Percentiles rank a stretch among this genome's conserved stretches.
Conservation (phyloP, 441 rosid genomes). For the Melastoma candidum region DNA sequence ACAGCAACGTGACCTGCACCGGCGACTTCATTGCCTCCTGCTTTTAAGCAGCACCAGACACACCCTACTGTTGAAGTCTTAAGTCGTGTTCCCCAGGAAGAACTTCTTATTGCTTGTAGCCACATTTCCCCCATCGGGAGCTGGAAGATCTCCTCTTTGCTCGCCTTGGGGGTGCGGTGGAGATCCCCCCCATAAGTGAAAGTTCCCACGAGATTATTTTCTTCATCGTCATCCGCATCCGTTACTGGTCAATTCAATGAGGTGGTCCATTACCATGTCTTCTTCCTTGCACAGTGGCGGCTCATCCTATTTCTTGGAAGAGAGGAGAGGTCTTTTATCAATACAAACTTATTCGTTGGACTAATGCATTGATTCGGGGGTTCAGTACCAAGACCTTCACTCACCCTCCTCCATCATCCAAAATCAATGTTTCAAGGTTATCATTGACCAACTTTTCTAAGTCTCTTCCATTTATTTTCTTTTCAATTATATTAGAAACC, state of each 20-base stretch:
- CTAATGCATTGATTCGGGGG: no score
- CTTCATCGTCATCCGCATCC: slow-evolving; percentile 87
- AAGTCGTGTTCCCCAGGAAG: background rate
- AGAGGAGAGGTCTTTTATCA: no score
- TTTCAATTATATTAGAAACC: no score
- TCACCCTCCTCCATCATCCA: no score
- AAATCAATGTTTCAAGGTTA: no score
- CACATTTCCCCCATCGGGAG: slow-evolving; percentile 93
- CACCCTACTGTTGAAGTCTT: background rate
- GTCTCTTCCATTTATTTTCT: no score
- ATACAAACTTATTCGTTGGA: no score
- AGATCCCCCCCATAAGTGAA: slow-evolving; percentile 84
- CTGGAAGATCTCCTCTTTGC: slow-evolving; percentile 79
- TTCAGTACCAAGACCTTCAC: no score
- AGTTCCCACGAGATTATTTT: slow-evolving; percentile 61
- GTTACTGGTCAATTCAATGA: slow-evolving; percentile 79
- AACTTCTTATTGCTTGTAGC: slow-evolving; percentile 34
- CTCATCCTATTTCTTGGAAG: slow-evolving; percentile 58
- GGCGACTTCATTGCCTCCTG: slow-evolving; percentile 96
- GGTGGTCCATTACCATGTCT: slow-evolving; percentile 85
- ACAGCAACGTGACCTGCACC: no score
- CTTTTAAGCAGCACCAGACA: background rate
- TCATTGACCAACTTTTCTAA: no score
- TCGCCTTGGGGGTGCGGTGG: slow-evolving; percentile 81
- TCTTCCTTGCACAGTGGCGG: slow-evolving; percentile 82